A percentile compares a stretch with the other conserved stretches of the same genome.
Evolutionary conservation across 2,329 filamentous ascomycete genomes (phyloP).

Genomic region (Paracoccidioides brasiliensis): DNA sequence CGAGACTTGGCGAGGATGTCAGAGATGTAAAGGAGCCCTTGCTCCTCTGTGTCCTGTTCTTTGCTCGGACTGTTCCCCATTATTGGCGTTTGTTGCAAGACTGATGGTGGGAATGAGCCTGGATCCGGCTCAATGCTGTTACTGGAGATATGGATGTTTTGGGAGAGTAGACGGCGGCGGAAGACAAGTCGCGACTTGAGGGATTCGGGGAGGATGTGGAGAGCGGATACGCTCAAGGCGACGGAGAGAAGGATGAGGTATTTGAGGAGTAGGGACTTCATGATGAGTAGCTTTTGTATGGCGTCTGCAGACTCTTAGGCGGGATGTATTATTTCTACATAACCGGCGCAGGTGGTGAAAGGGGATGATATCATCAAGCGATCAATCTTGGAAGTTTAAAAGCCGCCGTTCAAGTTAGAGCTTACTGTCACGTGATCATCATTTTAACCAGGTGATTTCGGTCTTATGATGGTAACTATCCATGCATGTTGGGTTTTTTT

Average conservation of each 20-base stretch:
- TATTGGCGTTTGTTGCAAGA: not conserved
- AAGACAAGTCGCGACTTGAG: not conserved
- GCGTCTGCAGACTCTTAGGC: not conserved
- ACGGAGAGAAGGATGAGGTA: not conserved
- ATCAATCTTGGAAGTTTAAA: not conserved
- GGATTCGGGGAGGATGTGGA: not conserved
- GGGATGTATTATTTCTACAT: not conserved
- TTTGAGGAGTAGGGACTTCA: not conserved
- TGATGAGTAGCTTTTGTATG: not conserved
- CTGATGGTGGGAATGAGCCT: not conserved
- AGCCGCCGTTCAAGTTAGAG: not conserved
- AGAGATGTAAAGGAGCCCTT: slow-evolving; percentile 36
- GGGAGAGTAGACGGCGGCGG: not conserved
- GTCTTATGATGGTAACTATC: too few relatives aligned
- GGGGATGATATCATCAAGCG: slow-evolving; percentile 1
- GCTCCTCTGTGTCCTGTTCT: not conserved
- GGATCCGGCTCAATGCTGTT: not conserved
- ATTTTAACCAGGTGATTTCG: not conserved
- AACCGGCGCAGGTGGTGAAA: not conserved
- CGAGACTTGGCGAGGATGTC: slow-evolving; percentile 73
- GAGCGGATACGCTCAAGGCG: not conserved
- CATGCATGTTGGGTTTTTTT: too few relatives aligned
- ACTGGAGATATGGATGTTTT: not conserved
- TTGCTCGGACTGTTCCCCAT: not conserved
- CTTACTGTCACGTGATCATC: not conserved